phyloP scores from a whole-genome alignment of 2,329 filamentous ascomycete species.

The Colletotrichum destructivum region DNA sequence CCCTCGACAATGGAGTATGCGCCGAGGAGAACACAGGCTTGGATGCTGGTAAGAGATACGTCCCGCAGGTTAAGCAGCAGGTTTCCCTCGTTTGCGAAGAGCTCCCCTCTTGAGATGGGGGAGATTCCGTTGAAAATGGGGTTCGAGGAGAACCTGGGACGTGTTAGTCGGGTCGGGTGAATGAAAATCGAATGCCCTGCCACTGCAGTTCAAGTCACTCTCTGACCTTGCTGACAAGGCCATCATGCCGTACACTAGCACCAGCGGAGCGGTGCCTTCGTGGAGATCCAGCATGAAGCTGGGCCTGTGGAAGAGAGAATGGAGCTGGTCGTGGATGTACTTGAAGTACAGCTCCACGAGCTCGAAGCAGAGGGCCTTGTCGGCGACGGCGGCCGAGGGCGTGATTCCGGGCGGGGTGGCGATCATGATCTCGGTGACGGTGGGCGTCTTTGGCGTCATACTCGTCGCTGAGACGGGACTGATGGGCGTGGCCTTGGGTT shows the following conservation, averaged over 20 bases:
- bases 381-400: slow-evolving; percentile 38
- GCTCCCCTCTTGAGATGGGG: slow-evolving; percentile 47
- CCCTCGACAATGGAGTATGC: slow-evolving; percentile 52
- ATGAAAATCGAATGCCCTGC: not conserved
- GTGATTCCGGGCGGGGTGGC: slow-evolving; percentile 33
- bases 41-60: slow-evolving; percentile 54
- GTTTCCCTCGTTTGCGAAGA: slow-evolving; percentile 45
- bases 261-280: slow-evolving; percentile 44
- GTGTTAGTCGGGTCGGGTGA: not conserved
- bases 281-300: slow-evolving; percentile 46
- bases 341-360: slow-evolving; percentile 52
- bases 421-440: slow-evolving; percentile 36
- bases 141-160: slow-evolving; percentile 45
- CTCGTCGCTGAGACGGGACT: slow-evolving; percentile 32
- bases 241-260: slow-evolving; percentile 47
- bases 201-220: not conserved
- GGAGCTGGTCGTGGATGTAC: slow-evolving; percentile 53
- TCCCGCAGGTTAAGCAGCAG: slow-evolving; percentile 52
- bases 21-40: slow-evolving; percentile 57
- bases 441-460: slow-evolving; percentile 32
- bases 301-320: slow-evolving; percentile 52
- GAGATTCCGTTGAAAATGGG: slow-evolving; percentile 42
- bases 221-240: slow-evolving; percentile 45
- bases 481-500: slow-evolving; percentile 40
- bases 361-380: slow-evolving; percentile 44